These are phyloP conservation scores for Diaporthe sp. DNA, from an alignment of 2,329 filamentous ascomycete species.

Conservation along the genomic window DNA sequence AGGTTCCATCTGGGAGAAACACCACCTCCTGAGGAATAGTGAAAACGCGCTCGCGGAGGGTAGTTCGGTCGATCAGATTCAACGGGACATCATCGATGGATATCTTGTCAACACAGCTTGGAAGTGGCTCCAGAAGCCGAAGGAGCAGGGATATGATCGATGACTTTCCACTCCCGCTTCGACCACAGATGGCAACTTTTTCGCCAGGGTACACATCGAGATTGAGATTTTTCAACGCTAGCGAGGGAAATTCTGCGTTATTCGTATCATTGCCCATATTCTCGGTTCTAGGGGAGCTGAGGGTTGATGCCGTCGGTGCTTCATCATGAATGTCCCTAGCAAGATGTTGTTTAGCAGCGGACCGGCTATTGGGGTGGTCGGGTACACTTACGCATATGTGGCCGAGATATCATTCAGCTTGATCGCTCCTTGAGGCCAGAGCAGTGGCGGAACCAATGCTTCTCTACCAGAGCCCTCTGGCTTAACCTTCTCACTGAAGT, in stretches of 20 bases:
- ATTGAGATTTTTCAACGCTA: constrained; percentile 42
- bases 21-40: constrained; percentile 63
- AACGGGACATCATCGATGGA: constrained; percentile 54
- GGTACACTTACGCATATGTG: background rate
- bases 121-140: constrained; percentile 51
- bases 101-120: constrained; percentile 45
- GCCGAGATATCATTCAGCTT: constrained; percentile 8
- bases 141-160: constrained; percentile 51
- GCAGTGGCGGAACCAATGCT: background rate
- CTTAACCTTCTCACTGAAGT: constrained; percentile 15
- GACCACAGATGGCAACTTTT: constrained; percentile 53
- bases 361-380: too few species aligned
- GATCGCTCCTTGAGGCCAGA: background rate
- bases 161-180: constrained; percentile 54
- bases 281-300: background rate
- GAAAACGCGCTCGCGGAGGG: constrained; percentile 58
- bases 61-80: constrained; percentile 49
- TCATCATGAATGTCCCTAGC: background rate
- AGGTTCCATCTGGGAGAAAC: constrained; percentile 57
- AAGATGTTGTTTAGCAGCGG: background rate
- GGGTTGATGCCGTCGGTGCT: background rate
- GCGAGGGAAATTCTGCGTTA: background rate
- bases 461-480: background rate
- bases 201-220: constrained; percentile 43
- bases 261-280: background rate